Evolutionary conservation across 371 early-diverging fungal genomes (phyloP), one percentile per base, ranked within the genome.

Genomic region (Mucor irregularis): DNA sequence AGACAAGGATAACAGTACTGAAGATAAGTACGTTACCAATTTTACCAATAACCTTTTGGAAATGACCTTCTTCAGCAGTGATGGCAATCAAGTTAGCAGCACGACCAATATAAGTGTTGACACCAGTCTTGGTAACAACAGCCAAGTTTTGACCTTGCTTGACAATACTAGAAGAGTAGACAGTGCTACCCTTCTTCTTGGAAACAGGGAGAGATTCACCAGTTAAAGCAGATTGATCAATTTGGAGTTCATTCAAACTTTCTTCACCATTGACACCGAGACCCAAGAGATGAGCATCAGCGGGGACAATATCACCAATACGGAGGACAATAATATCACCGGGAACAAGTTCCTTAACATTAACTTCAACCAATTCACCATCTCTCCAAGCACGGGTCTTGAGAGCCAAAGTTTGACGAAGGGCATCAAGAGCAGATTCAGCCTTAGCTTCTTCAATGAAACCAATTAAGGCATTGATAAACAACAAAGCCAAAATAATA

Each of bases 161-260:
- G 52, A 91, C 87, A 56, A 89, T 83, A 16, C 91, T 88, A 46
- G 91, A 90, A 40, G 92, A 91, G 78, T 88, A 95, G 25, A 89
- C 86, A n/a, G 89, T 88, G 26, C 81, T 76, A 22, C 88, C 91
- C 69, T 88, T 89, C 62, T 80, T 83, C 76, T 95, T 94, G 49
- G 69, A 49, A 16, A 90, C 93, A n/a, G 94, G 89, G 31, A 95
- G 74, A 8, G 94, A 91, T 71, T 98, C 98, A 53, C 90, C 98
- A 21, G 97, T 97, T n/a, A 98, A 74, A 25, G 94, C 91, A 9
- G 95, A 86, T 71, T 98, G 96, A 77, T 98, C 98, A 46, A 97
- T 85, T 61, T 88, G 81, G 26, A 96, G 78, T 26, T 87, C 82
- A 49, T 81, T 83, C 21, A 88, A 86, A 19, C 86, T 81, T 2